Evolutionary conservation across 73 alveolate species (phyloP).

Genomic region (Blepharisma stoltei): DNA sequence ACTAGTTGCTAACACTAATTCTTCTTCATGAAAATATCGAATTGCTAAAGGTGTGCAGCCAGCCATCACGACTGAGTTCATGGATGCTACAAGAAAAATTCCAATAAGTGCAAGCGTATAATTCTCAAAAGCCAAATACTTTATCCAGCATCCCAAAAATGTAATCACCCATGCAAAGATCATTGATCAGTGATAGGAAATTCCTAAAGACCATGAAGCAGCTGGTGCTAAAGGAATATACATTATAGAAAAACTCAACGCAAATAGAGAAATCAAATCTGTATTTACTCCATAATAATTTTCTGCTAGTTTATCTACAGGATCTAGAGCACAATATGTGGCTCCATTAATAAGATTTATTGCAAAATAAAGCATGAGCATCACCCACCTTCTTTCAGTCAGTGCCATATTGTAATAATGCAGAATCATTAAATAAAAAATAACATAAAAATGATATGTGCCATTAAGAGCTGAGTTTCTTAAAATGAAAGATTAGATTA

Average conservation of each 20-base stretch:
- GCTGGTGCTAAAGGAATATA: conserved; percentile 28
- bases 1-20: conserved; percentile 19
- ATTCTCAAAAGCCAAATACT: neutral
- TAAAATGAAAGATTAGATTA: too few species aligned
- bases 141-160: conserved; percentile 26
- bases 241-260: neutral
- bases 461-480: too few species aligned
- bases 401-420: too few species aligned
- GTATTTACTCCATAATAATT: neutral
- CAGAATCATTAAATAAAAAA: too few species aligned
- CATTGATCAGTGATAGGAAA: conserved; percentile 29
- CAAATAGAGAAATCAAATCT: neutral
- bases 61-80: conserved; percentile 24
- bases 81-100: conserved; percentile 1
- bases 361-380: conserved; percentile 18
- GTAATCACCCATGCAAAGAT: conserved; percentile 18
- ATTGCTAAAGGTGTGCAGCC: conserved; percentile 29
- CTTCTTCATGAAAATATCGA: neutral
- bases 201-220: conserved; percentile 19
- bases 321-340: too few species aligned
- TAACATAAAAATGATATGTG: too few species aligned
- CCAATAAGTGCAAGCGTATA: neutral
- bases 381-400: conserved; percentile 10
- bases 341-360: too few species aligned
- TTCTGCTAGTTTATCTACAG: too few species aligned